Percentiles rank a stretch among this genome's conserved stretches.
Conservation (phyloP, 805 yeast species). For the Brettanomyces nanus region DNA sequence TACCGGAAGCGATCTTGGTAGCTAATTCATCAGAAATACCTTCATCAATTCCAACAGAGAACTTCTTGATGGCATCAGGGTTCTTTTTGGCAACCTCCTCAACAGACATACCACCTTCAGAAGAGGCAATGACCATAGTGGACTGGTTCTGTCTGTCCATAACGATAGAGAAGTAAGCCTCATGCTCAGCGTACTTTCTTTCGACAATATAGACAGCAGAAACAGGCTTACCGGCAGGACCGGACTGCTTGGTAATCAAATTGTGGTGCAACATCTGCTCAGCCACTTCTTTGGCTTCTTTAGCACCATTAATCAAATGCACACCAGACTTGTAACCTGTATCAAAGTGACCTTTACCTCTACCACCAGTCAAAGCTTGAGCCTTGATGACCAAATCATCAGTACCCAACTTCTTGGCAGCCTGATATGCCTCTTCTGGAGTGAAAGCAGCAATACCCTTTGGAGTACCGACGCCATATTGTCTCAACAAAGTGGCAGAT, state of each 20-base stretch:
- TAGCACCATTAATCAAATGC: slow-evolving; percentile 74
- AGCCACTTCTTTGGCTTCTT: slow-evolving; percentile 81
- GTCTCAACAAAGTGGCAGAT: slow-evolving; percentile 76
- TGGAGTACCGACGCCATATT: slow-evolving; percentile 86
- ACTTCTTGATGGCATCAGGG: slow-evolving; percentile 89
- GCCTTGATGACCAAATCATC: slow-evolving; percentile 93
- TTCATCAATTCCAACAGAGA: slow-evolving; percentile 62
- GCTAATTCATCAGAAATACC: slow-evolving; percentile 82
- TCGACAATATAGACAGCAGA: slow-evolving; percentile 94
- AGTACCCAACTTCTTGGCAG: slow-evolving; percentile 68
- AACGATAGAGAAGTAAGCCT: slow-evolving; percentile 90
- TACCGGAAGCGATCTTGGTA: slow-evolving; percentile 60
- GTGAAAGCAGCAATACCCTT: slow-evolving; percentile 86
- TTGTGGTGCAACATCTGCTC: slow-evolving; percentile 86
- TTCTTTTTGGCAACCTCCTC: slow-evolving; percentile 93
- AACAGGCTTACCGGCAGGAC: slow-evolving; percentile 94
- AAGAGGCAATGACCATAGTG: slow-evolving; percentile 90
- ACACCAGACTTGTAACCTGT: slow-evolving; percentile 96
- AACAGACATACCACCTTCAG: slow-evolving; percentile 99
- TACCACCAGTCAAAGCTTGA: slow-evolving; percentile 98
- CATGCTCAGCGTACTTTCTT: slow-evolving; percentile 88
- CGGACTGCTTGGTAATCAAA: slow-evolving; percentile 96
- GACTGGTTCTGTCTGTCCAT: slow-evolving; percentile 88
- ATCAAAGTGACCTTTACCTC: slow-evolving; percentile 98
- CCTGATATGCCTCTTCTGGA: slow-evolving; percentile 77